Evolutionary conservation across 2,329 filamentous ascomycete species (phyloP), one percentile per base, ranked within the genome.

Genomic region (Ilyonectria sp.): DNA sequence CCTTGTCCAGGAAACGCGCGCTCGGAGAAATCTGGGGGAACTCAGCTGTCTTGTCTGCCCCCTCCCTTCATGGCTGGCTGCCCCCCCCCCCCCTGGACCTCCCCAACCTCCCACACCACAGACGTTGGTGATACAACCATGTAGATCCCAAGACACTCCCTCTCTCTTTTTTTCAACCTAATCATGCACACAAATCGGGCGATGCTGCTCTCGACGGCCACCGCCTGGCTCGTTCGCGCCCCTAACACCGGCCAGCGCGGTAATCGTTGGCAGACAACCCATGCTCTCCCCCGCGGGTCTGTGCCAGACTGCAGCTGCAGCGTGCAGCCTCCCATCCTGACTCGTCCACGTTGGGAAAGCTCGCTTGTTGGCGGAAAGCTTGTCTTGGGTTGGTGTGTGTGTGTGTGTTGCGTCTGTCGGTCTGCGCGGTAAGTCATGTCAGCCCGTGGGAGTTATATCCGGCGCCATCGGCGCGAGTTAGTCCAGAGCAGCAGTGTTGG

Each of bases 301-400:
- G 65, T 71, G 67, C 69, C 61, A 49, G 44, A 37, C 62, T 64
- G 63, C 66, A 72, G 49, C 60, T 70, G 47, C 62, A 63, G 56
- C 49, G 53, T 37, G 46, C 58, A 49, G 40, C 52, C 50, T 64
- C 8, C 31, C 31, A 43, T 43, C 40, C 17, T n/a, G 15, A 43
- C 15, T 44, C 49, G 56, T 55, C 60, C 52, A 31, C 59, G 40
- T 49, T 53, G 54, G 19, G 52, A 50, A 40, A 37, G 65, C 40
- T 47, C 31, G 21, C 11, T 46, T 35, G 49, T 60, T 60, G 58
- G 58, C 50, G 50, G 31, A 53, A 53, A 21, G 50, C 50, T 53
- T 53, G 50, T 53, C 17, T 33, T 33, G 17, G 47, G 17, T 50
- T 29, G 52, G 46, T 37, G 60, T 52, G 31, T 53, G 60, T 52